These are phyloP conservation scores for Spiromastix sp. DNA, from an alignment of 2,329 filamentous ascomycete genomes.

Conservation along the genomic window DNA sequence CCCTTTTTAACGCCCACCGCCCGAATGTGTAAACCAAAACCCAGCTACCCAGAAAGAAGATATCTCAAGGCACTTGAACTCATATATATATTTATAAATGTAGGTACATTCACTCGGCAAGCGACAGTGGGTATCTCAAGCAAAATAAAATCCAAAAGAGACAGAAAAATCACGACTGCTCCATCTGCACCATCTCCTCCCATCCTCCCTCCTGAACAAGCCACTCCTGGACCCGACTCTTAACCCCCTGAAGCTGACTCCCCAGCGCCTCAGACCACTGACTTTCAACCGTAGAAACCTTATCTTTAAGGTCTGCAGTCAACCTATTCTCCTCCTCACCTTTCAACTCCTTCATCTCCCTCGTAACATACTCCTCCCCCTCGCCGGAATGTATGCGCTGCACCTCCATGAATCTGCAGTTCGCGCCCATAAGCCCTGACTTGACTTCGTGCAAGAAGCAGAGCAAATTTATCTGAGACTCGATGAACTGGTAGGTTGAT, in stretches of 20 bases:
- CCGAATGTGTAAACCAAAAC: no score
- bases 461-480: constrained; percentile 81
- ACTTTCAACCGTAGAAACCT: constrained; percentile 79
- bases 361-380: constrained; percentile 30
- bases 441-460: constrained; percentile 88
- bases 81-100: no score
- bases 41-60: no score
- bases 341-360: constrained; percentile 47
- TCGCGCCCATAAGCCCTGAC: constrained; percentile 62
- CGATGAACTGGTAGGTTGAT: constrained; percentile 93
- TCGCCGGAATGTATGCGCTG: constrained; percentile 44
- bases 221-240: constrained; percentile 62
- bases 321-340: constrained; percentile 58
- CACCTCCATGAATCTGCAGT: constrained; percentile 56
- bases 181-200: constrained; percentile 61
- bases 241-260: constrained; percentile 60
- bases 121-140: background rate
- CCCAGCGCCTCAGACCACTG: constrained; percentile 88
- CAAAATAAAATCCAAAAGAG: background rate
- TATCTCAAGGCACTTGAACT: no score
- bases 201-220: constrained; percentile 72
- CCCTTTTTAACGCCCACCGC: no score
- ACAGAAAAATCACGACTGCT: constrained; percentile 17
- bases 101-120: no score
- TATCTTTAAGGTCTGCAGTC: constrained; percentile 84